These are phyloP conservation scores for Saccharomyces mikatae DNA, from an alignment of 805 yeast species.

Conservation along the genomic window DNA sequence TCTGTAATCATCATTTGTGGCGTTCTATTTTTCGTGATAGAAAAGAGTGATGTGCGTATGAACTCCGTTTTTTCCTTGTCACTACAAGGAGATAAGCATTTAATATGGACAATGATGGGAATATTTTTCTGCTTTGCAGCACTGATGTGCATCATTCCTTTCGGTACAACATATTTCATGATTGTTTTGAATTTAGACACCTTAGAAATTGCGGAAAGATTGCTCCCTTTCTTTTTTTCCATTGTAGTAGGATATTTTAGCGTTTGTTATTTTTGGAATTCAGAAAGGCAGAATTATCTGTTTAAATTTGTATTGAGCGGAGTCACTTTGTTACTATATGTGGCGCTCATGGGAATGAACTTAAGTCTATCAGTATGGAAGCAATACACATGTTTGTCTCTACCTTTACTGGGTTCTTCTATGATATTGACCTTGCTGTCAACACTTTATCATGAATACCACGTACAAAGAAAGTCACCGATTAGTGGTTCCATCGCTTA, in stretches of 20 bases:
- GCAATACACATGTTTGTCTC: slow-evolving; percentile 37
- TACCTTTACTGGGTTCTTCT: slow-evolving; percentile 51
- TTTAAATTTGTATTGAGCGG: slow-evolving; percentile 38
- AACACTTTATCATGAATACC: slow-evolving; percentile 65
- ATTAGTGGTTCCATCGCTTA: slow-evolving; percentile 84
- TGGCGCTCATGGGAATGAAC: slow-evolving; percentile 12
- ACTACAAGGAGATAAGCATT: slow-evolving; percentile 49
- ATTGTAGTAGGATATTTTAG: slow-evolving; percentile 53
- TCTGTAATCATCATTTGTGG: background rate
- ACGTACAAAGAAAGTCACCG: slow-evolving; percentile 50
- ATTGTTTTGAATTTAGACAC: slow-evolving; percentile 48
- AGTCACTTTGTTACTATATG: slow-evolving; percentile 23
- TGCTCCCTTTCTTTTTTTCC: slow-evolving; percentile 53
- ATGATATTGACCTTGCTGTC: slow-evolving; percentile 56
- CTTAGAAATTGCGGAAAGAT: slow-evolving; percentile 49
- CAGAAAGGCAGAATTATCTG: slow-evolving; percentile 50
- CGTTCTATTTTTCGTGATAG: background rate
- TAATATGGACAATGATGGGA: slow-evolving; percentile 37
- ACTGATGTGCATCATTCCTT: slow-evolving; percentile 40
- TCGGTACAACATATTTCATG: slow-evolving; percentile 53
- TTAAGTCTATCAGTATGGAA: slow-evolving; percentile 33
- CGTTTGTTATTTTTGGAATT: slow-evolving; percentile 57
- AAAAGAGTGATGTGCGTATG: background rate
- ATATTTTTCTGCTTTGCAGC: slow-evolving; percentile 35
- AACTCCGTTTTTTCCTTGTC: slow-evolving; percentile 56